Base-by-base conservation (phyloP, 352 stramenopile species). In the Phytophthora syringae region DNA sequence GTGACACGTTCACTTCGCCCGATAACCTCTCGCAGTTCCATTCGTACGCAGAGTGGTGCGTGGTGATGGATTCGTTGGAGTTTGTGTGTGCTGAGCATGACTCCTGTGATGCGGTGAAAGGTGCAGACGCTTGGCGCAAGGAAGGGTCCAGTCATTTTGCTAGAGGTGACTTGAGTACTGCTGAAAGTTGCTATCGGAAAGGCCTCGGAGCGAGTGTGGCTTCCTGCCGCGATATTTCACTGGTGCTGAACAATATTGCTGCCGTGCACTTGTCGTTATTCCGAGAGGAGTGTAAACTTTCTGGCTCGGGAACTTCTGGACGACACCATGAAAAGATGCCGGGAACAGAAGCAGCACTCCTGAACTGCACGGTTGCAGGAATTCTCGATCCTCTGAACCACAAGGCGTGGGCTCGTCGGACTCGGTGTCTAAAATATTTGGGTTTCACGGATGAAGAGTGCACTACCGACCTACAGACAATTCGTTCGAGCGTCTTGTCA, bases 371-470 rank as follows among this genome's bases (percentile, higher is more conserved):
- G 1, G 61, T 78, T 28, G 56, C 70, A 25, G 65, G 70, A 0
- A 64, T 75, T 2, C 43, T 78, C 1, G 70, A 72, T 13, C 66
- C 66, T 1, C 40, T 70, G 0, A 78, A 78, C 22, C 7, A 40
- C 37, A 78, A 75, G 24, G 65, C 56, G 18, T 78, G 70, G 70
- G 9, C 60, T 51, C 60, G 70, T 64, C 60, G 60, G n/a, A 40
- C 42, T 2, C 40, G 61, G 1, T 68, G 60, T 15, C 59, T 75
- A 28, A 15, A 60, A 30, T 44, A 39, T 1, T 20, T 75, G 24
- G 52, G 52, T 0, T 69, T 58, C 25, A 20, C 27, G 1, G 34
- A 27, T 7, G 34, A 56, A 7, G 40, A 36, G 2, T 70, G 52
- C 18, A 48, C 62, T 2, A 4, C 12, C 7, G 50, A 75, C 12